These are phyloP conservation scores for Porcisia hertigi DNA, from an alignment of 208 protist species.

Conservation along the genomic window DNA sequence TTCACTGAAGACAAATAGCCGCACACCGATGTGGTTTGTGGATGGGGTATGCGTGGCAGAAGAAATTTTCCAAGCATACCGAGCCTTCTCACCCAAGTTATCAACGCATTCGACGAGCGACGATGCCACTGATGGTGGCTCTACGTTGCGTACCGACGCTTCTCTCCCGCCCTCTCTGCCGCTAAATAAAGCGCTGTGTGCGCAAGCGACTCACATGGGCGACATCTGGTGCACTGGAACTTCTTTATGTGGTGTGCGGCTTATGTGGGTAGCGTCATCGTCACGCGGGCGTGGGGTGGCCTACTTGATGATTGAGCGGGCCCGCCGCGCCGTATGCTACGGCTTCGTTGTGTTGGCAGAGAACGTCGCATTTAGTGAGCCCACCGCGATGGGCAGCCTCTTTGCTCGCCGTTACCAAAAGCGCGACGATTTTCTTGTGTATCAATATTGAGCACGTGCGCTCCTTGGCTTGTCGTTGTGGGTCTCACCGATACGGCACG, in stretches of 20 bases:
- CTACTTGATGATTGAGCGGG: slow-evolving; percentile 36
- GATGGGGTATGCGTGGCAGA: slow-evolving; percentile 17
- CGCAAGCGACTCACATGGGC: slow-evolving; percentile 24
- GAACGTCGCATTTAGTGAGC: slow-evolving; percentile 71
- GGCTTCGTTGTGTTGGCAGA: slow-evolving; percentile 40
- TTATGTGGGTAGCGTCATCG: slow-evolving; percentile 53
- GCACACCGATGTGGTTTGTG: not conserved
- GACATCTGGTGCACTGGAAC: slow-evolving; percentile 43
- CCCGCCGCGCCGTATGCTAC: slow-evolving; percentile 49
- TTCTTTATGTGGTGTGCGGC: slow-evolving; percentile 53
- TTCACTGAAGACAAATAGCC: not conserved
- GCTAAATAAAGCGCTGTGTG: too few species aligned
- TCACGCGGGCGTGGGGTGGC: slow-evolving; percentile 38
- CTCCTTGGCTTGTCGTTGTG: not conserved
- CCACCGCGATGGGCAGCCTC: slow-evolving; percentile 39
- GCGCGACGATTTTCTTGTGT: slow-evolving; percentile 41
- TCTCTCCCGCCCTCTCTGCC: not conserved
- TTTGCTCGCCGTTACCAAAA: slow-evolving; percentile 56
- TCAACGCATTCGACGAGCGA: not conserved
- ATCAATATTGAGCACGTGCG: not conserved
- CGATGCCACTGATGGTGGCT: not conserved
- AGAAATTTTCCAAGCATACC: slow-evolving; percentile 6
- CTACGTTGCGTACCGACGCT: not conserved
- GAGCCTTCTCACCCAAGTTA: not conserved
- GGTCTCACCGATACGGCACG: not conserved